Evolutionary conservation across 495 filamentous ascomycete genomes (phyloP), one percentile per base, ranked within the genome.

Genomic region (Aspergillus conjunctus): DNA sequence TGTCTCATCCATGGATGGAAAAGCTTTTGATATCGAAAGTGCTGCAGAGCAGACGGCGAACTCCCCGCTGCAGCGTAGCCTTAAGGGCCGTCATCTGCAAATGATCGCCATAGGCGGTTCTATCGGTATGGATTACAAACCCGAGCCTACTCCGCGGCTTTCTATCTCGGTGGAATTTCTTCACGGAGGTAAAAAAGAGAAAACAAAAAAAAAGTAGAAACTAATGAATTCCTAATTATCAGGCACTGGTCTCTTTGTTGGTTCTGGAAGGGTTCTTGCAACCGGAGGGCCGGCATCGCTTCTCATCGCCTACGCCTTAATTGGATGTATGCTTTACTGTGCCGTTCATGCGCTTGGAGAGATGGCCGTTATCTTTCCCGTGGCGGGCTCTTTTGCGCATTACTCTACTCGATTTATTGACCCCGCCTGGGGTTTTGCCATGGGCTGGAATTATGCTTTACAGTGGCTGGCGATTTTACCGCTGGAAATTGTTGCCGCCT

Each of bases 61-160:
- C 51, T 89, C 91, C 18, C 87, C 87, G 15, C 80, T 98, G 31
- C 83, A 88, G 51, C 79, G 94, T 59, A 83, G 82, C 65, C 71
- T 97, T 53, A 94, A 95, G 73, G 86, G 88, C 15, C 82, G 92
- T 43, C 93, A 97, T 79, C 71, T 97, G 62, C 92, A 96, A 80
- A 96, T 97, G 92, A 96, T 97, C 79, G 93, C 93, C 7, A 95
- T 97, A 64, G 92, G 92, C 62, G 94, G 94, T 37, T 93, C 90
- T 1, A 97, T 98, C 63, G 93, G 93, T 88, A 85, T 51, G 79
- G 31, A 43, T 14, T 41, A 8, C 18, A 18, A 22, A 43, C n/a
- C 4, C n/a, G n/a, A n/a, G n/a, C n/a, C n/a, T n/a, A n/a, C n/a
- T 39, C 31, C 7, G 17, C 26, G 30, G 30, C 14, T 7, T 45